A percentile compares a stretch with the other conserved stretches of the same genome.
Conservation (phyloP, 768 basidiomycete genomes). For the Leccinum obscurum region DNA sequence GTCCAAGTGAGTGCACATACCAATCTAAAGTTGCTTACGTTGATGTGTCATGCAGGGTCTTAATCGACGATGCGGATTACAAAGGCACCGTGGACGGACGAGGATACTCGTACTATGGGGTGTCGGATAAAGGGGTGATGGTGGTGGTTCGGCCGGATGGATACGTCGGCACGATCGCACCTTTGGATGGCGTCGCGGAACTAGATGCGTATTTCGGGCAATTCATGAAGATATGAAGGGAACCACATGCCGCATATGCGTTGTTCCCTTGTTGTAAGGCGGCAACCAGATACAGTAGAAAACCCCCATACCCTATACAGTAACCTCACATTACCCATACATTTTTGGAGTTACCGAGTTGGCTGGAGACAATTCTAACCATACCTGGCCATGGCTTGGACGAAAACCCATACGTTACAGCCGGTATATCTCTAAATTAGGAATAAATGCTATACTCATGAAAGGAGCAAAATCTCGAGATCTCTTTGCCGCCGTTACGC, state of each 20-base stretch:
- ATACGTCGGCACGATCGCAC: conserved; percentile 58
- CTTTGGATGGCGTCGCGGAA: conserved; percentile 39
- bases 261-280: background rate
- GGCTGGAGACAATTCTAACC: too few relatives aligned
- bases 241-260: background rate
- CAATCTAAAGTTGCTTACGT: background rate
- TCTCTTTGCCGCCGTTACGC: too few relatives aligned
- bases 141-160: conserved; percentile 42
- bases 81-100: conserved; percentile 47
- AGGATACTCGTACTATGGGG: conserved; percentile 57
- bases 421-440: too few relatives aligned
- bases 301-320: too few relatives aligned
- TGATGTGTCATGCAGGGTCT: conserved; percentile 43
- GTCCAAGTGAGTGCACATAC: conserved; percentile 38
- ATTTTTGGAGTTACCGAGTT: too few relatives aligned
- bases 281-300: background rate
- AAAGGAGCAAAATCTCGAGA: too few relatives aligned
- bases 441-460: too few relatives aligned
- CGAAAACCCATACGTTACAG: too few relatives aligned
- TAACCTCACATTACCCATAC: too few relatives aligned
- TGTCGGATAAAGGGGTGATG: conserved; percentile 28
- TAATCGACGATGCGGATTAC: conserved; percentile 56
- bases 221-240: conserved; percentile 35
- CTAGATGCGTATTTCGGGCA: conserved; percentile 49
- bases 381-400: too few relatives aligned